Evolutionary conservation across 1,139 yeast genomes (phyloP).

Genomic region (Wickerhamomyces sp.): DNA sequence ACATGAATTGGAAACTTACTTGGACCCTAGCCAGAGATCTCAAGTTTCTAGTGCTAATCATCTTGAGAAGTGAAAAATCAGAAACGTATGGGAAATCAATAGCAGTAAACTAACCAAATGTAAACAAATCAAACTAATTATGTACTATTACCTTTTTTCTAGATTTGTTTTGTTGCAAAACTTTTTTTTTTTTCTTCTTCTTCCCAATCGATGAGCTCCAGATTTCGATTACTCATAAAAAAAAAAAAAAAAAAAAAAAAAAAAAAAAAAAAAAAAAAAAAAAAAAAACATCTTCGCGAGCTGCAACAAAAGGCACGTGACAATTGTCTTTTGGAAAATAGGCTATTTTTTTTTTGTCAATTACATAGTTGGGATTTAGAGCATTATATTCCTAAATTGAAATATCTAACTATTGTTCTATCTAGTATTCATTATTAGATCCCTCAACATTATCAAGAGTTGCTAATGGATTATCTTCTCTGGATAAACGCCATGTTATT

Average conservation of each 20-base stretch:
- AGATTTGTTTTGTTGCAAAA: neutral
- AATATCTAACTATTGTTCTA: too few relatives aligned
- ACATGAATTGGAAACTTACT: slow-evolving; percentile 6
- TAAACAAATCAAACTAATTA: neutral
- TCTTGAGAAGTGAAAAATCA: neutral
- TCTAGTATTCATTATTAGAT: too few relatives aligned
- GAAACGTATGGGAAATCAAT: neutral
- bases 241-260: slow-evolving; percentile 2
- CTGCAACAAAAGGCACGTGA: too few relatives aligned
- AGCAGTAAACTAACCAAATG: neutral
- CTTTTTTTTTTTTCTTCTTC: slow-evolving; percentile 3
- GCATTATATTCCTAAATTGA: too few relatives aligned
- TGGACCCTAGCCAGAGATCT: slow-evolving; percentile 10
- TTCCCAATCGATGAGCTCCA: slow-evolving; percentile 13
- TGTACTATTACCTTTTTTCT: neutral
- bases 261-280: slow-evolving; percentile 1
- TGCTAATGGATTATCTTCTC: too few relatives aligned
- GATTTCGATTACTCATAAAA: neutral
- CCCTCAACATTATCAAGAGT: too few relatives aligned
- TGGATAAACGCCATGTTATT: too few relatives aligned
- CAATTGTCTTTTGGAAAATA: too few relatives aligned
- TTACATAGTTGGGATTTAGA: too few relatives aligned
- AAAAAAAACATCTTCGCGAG: neutral
- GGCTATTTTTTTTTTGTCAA: too few relatives aligned
- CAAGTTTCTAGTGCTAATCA: slow-evolving; percentile 3